A percentile compares a stretch with the other conserved stretches of the same genome.
Evolutionary conservation across 257 asterid species (phyloP).

Genomic region (Datura wrightii): DNA sequence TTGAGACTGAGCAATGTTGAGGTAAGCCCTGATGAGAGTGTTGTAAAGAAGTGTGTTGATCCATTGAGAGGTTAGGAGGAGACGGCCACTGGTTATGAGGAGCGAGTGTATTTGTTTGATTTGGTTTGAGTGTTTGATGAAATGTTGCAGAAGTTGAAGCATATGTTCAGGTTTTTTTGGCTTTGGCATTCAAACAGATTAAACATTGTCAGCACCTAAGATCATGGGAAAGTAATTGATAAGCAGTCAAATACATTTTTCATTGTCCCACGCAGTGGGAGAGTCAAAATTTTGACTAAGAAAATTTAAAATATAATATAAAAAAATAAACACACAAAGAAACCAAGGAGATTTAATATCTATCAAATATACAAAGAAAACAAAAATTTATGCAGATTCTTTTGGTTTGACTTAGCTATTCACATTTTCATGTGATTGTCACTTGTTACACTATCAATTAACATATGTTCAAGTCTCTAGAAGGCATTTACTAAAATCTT

Average conservation of each 20-base stretch:
- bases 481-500: not conserved
- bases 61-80: slow-evolving; percentile 63
- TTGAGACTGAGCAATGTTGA: too few species aligned
- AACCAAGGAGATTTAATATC: not conserved
- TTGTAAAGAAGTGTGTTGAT: slow-evolving; percentile 79
- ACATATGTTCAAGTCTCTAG: not conserved
- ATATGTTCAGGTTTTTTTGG: too few species aligned
- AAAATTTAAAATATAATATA: not conserved
- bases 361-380: not conserved
- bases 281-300: too few species aligned
- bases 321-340: not conserved
- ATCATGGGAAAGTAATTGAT: not conserved
- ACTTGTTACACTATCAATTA: not conserved
- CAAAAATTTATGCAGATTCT: not conserved
- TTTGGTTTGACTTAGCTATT: not conserved
- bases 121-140: too few species aligned
- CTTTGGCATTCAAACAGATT: too few species aligned
- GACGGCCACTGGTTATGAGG: slow-evolving; percentile 60
- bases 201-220: not conserved
- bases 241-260: not conserved
- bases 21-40: slow-evolving; percentile 69
- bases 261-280: not conserved
- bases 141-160: too few species aligned
- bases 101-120: not conserved
- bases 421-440: not conserved